Base-by-base conservation (phyloP, 2,329 filamentous ascomycete species). In the Ophiostoma pallidulum region DNA sequence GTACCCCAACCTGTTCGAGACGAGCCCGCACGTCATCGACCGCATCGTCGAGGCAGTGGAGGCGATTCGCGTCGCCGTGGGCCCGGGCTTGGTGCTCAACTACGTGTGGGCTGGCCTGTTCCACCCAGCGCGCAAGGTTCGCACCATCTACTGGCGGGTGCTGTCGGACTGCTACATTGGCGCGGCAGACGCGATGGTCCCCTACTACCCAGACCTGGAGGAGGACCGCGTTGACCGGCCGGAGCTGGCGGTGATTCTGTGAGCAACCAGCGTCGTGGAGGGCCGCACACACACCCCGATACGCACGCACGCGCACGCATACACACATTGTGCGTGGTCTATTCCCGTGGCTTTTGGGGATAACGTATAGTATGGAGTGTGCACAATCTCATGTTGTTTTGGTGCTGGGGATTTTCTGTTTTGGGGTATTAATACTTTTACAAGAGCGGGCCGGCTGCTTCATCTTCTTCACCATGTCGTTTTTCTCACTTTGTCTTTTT, bases 161-260 rank as follows among this genome's bases (percentile, higher is more conserved):
- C 96, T 96, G 70, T 98, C 98, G 59, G 89, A 96, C 64, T 88
- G 90, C 4, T 98, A 98, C 62, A 91, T 97, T 41, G 87, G 94
- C 62, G 82, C 78, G 28, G 91, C 91, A 16, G 92, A 98, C 65
- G 80, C 88, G 24, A 94, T 98, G 81, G 86, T 98, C 47, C 94
- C 92, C 2, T 96, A 95, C 61, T 98, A 96, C 62, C 92, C 91
- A 1, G 84, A 84, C 54, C 67, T 96, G 54, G 84, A 86, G 47
- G 87, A 92, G 52, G 86, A 92, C 54, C 80, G 80, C 49, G 70
- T 91, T 59, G 81, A 86, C 58, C 75, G 90, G 59, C 78, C 84
- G 36, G 90, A 96, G 68, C 64, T 96, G 64, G 81, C 80, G 9
- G 91, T 95, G 65, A 77, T 94, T 57, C 71, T 94, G 63, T 94